Conservation (phyloP, 306 rosid genomes). For the Carpinus viminea region DNA sequence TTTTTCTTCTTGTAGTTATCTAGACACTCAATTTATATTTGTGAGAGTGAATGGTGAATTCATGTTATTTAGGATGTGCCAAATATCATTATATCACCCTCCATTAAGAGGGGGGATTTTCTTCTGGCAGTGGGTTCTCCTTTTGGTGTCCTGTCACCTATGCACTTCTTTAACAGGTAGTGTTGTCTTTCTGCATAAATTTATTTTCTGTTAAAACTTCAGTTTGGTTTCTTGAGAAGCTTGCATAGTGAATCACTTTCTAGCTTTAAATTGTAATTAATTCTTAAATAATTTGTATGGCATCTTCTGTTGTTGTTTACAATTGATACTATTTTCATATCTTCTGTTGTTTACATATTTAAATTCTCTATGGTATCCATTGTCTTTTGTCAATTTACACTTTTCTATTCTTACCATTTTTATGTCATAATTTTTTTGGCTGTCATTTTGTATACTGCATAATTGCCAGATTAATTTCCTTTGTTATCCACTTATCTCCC, state of each 20-base stretch:
- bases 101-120: slow-evolving; percentile 72
- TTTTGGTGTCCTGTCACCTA: slow-evolving; percentile 86
- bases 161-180: slow-evolving; percentile 93
- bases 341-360: background rate
- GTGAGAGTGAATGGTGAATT: slow-evolving; percentile 29
- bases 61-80: slow-evolving; percentile 52
- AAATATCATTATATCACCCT: slow-evolving; percentile 49
- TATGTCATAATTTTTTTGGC: background rate
- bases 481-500: background rate
- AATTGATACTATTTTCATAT: background rate
- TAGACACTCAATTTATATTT: slow-evolving; percentile 4
- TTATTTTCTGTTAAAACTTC: background rate
- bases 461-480: background rate
- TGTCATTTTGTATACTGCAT: background rate
- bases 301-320: background rate
- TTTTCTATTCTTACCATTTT: background rate
- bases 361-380: background rate
- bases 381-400: slow-evolving; percentile 15
- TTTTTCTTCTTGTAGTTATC: slow-evolving; percentile 25
- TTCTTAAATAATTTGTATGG: background rate
- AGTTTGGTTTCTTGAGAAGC: slow-evolving; percentile 1
- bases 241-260: background rate
- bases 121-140: slow-evolving; percentile 93
- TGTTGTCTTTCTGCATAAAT: slow-evolving; percentile 5
- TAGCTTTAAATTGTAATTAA: background rate